phyloP scores from a whole-genome alignment of 129 eudicot species.

The Artemisia argyi region DNA sequence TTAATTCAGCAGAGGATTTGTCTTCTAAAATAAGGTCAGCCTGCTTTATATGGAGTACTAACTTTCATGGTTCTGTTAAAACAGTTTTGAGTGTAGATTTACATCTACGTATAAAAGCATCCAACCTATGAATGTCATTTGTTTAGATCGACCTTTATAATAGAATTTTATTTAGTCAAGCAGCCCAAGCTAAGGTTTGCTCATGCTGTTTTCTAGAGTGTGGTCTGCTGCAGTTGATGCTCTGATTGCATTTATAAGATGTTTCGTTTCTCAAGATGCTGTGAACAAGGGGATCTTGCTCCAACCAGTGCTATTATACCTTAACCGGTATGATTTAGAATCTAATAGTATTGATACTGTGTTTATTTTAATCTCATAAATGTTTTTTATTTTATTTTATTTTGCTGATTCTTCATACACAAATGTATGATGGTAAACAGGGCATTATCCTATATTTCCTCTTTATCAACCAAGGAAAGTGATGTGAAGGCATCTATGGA shows the following conservation, averaged over 20 bases:
- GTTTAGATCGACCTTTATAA: neutral
- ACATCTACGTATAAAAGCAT: neutral
- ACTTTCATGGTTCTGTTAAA: neutral
- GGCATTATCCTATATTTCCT: conserved; percentile 71
- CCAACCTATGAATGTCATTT: neutral
- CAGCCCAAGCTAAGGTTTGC: conserved; percentile 3
- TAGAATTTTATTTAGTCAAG: neutral
- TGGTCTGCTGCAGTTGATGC: conserved; percentile 97
- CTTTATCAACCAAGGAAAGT: conserved; percentile 53
- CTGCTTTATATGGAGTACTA: neutral
- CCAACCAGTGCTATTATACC: conserved; percentile 88
- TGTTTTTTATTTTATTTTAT: neutral
- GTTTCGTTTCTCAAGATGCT: conserved; percentile 75
- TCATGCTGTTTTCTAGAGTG: conserved; percentile 51
- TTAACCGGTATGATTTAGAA: conserved; percentile 55
- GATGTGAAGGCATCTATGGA: conserved; percentile 53
- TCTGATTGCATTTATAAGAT: conserved; percentile 70
- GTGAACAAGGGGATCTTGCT: conserved; percentile 73
- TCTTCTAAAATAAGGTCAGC: conserved; percentile 65
- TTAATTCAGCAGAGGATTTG: conserved; percentile 50
- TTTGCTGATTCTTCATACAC: conserved; percentile 25
- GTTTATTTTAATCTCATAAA: conserved; percentile 9
- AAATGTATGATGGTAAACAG: conserved; percentile 46
- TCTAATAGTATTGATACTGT: conserved; percentile 8
- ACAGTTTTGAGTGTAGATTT: neutral